These are phyloP conservation scores for Starmera dryadoides DNA, from an alignment of 805 yeast genomes.

Conservation along the genomic window DNA sequence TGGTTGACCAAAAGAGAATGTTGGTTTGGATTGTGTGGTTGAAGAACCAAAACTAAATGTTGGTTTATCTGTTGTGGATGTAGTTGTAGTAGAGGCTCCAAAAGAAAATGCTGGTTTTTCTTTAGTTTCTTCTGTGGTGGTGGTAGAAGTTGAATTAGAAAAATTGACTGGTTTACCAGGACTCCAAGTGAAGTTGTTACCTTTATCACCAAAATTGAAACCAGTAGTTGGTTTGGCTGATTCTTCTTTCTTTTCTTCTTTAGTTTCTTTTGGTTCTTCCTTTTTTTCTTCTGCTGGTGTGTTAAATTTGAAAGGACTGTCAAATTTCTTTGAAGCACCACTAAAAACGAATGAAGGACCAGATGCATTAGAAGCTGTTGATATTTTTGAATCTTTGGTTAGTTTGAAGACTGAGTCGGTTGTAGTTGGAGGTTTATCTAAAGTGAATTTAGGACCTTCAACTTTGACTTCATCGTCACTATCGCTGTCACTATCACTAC, in stretches of 20 bases:
- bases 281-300: conserved; percentile 1
- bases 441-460: conserved; percentile 64
- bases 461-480: conserved; percentile 58
- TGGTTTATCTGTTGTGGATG: conserved; percentile 9
- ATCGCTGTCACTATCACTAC: conserved; percentile 35
- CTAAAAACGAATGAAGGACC: conserved; percentile 35
- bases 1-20: conserved; percentile 21
- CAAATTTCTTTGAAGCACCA: conserved; percentile 20
- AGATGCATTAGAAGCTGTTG: conserved; percentile 17
- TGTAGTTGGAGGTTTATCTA: conserved; percentile 39
- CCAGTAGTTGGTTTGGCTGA: conserved; percentile 4
- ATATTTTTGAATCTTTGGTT: conserved; percentile 17
- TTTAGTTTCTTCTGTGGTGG: conserved; percentile 1
- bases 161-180: conserved; percentile 15
- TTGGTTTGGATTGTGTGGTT: conserved; percentile 6
- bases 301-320: conserved; percentile 28
- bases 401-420: conserved; percentile 45
- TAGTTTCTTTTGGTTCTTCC: neutral
- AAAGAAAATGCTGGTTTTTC: conserved; percentile 18
- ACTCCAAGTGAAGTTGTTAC: conserved; percentile 17
- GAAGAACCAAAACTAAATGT: conserved; percentile 17
- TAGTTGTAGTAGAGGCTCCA: conserved; percentile 8
- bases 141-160: neutral
- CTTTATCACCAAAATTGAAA: conserved; percentile 2
- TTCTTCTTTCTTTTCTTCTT: conserved; percentile 2